Percentiles rank a stretch among this genome's conserved stretches.
Evolutionary conservation across 2,329 filamentous ascomycete species (phyloP).

Genomic region (Graphilbum fragrans): DNA sequence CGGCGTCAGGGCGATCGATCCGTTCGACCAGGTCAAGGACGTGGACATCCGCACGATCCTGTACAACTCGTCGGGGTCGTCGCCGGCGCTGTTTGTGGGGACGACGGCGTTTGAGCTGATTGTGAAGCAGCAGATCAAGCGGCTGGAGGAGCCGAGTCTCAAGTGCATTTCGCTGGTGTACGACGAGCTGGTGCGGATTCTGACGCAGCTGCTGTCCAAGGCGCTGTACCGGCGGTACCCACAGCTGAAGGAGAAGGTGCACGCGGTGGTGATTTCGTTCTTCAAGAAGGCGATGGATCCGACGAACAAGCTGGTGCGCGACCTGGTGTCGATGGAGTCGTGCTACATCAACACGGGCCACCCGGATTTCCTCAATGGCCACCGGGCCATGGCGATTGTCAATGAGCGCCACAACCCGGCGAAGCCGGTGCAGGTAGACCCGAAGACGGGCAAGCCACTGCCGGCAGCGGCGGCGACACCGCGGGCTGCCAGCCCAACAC

Average conservation of each 20-base stretch:
- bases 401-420: conserved; percentile 75
- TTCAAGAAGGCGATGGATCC: conserved; percentile 99
- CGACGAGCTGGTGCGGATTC: conserved; percentile 91
- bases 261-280: conserved; percentile 80
- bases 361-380: conserved; percentile 93
- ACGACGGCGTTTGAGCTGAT: conserved; percentile 98
- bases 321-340: conserved; percentile 89
- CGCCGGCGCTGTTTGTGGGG: conserved; percentile 90
- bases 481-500: conserved; percentile 63
- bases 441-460: conserved; percentile 94
- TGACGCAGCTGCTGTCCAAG: conserved; percentile 81
- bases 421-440: conserved; percentile 90
- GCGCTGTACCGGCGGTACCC: conserved; percentile 86
- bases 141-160: conserved; percentile 87
- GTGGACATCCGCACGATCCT: conserved; percentile 93
- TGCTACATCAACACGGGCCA: conserved; percentile 99
- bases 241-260: conserved; percentile 92
- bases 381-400: conserved; percentile 95
- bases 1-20: conserved; percentile 93
- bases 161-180: conserved; percentile 98
- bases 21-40: conserved; percentile 95
- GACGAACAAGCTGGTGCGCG: conserved; percentile 90
- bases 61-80: conserved; percentile 98
- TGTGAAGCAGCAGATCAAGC: conserved; percentile 96
- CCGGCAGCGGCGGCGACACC: conserved; percentile 50